phyloP scores from a whole-genome alignment of 2,329 filamentous ascomycete genomes.

The Pseudofabraea citricarpa region DNA sequence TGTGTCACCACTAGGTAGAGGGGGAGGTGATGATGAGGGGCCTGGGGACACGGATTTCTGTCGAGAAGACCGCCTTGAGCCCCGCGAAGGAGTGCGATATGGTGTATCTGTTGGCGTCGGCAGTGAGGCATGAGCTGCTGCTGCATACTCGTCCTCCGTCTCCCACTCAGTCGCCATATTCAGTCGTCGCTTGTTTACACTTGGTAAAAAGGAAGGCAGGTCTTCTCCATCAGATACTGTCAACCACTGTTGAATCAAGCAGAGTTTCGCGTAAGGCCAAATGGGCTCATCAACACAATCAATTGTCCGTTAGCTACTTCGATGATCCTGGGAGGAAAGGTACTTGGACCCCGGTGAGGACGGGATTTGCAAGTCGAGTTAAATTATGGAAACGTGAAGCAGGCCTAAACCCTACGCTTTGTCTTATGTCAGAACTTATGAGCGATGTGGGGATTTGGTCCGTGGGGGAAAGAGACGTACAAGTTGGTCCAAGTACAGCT shows the following conservation, averaged over 20 bases:
- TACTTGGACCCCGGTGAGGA: background rate
- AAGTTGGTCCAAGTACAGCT: background rate
- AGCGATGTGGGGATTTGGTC: background rate
- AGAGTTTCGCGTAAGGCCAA: background rate
- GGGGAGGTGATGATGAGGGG: constrained; percentile 55
- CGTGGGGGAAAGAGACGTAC: background rate
- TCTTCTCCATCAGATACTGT: background rate
- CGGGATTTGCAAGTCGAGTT: background rate
- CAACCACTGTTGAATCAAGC: background rate
- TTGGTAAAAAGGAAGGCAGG: background rate
- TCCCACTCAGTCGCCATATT: constrained; percentile 51
- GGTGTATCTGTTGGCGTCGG: constrained; percentile 69
- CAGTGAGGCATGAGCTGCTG: constrained; percentile 52
- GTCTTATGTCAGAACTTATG: background rate
- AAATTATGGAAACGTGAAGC: background rate
- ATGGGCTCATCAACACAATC: background rate
- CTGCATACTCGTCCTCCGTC: constrained; percentile 57
- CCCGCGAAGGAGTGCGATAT: constrained; percentile 66
- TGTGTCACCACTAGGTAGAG: constrained; percentile 43
- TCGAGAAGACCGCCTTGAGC: constrained; percentile 48
- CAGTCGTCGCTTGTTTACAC: background rate
- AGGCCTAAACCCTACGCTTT: background rate
- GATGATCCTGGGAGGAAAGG: background rate
- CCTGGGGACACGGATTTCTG: constrained; percentile 59
- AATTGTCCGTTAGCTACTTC: background rate